Evolutionary conservation across 768 basidiomycete genomes (phyloP).

Genomic region (Mycena belliarum): DNA sequence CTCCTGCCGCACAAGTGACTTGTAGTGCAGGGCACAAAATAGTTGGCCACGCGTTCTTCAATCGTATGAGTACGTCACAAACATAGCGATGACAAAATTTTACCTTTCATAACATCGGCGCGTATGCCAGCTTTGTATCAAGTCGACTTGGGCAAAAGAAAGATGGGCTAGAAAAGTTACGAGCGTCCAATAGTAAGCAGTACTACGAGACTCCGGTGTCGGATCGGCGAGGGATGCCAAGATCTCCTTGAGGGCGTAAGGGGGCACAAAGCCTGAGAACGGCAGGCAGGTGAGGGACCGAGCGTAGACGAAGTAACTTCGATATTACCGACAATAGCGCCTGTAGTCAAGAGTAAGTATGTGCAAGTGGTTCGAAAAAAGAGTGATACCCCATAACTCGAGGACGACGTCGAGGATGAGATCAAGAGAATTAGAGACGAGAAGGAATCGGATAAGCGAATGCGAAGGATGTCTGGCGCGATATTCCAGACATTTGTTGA

Average conservation of each 20-base stretch:
- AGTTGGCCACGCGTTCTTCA: slow-evolving; percentile 65
- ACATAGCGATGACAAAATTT: neutral
- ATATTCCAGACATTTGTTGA: slow-evolving; percentile 62
- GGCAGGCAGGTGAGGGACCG: neutral
- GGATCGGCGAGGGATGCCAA: slow-evolving; percentile 49
- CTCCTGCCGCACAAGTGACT: slow-evolving; percentile 62
- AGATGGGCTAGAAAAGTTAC: slow-evolving; percentile 62
- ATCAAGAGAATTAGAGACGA: slow-evolving; percentile 70
- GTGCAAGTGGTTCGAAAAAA: slow-evolving; percentile 26
- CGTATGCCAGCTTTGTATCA: slow-evolving; percentile 66
- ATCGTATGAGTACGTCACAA: neutral
- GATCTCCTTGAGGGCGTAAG: slow-evolving; percentile 66
- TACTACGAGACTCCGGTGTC: slow-evolving; percentile 39
- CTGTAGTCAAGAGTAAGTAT: slow-evolving; percentile 12
- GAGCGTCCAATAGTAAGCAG: slow-evolving; percentile 60
- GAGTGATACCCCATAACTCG: slow-evolving; percentile 60
- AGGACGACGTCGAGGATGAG: slow-evolving; percentile 59
- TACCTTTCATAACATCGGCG: slow-evolving; percentile 61
- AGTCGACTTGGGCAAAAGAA: slow-evolving; percentile 67
- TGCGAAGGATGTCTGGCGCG: slow-evolving; percentile 53
- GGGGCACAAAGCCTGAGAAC: slow-evolving; percentile 59
- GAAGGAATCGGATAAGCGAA: slow-evolving; percentile 60
- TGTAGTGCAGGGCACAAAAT: slow-evolving; percentile 70
- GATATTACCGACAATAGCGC: slow-evolving; percentile 7
- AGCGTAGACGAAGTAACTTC: neutral